These are phyloP conservation scores for Talaromyces sp. DNA, from an alignment of 2,329 filamentous ascomycete species.

Conservation along the genomic window DNA sequence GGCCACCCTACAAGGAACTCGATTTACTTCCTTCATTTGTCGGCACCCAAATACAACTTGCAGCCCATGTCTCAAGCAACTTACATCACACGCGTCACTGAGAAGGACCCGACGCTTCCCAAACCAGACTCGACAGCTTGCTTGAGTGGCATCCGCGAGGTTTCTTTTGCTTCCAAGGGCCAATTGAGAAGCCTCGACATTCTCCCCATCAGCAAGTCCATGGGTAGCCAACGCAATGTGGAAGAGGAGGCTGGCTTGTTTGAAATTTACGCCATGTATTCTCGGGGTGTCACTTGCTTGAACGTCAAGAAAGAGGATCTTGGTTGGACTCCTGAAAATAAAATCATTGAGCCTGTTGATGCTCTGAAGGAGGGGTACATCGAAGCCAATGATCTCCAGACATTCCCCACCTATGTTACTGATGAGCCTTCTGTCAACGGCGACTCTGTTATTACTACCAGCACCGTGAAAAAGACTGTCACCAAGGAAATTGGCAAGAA, in stretches of 20 bases:
- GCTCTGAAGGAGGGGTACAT: conserved; percentile 70
- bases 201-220: conserved; percentile 58
- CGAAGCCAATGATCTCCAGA: conserved; percentile 63
- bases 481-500: conserved; percentile 35
- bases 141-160: conserved; percentile 93
- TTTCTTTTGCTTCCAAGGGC: conserved; percentile 83
- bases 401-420: conserved; percentile 37
- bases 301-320: conserved; percentile 82
- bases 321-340: conserved; percentile 87
- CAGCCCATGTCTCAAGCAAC: conserved; percentile 76
- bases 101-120: conserved; percentile 66
- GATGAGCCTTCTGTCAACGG: conserved; percentile 43
- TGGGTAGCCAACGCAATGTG: conserved; percentile 47
- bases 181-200: conserved; percentile 86
- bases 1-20: conserved; percentile 96
- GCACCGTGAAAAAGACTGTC: conserved; percentile 30
- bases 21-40: conserved; percentile 93
- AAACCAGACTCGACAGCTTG: conserved; percentile 93
- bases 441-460: conserved; percentile 23
- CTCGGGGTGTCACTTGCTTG: conserved; percentile 88
- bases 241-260: conserved; percentile 71
- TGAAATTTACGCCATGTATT: conserved; percentile 96
- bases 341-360: conserved; percentile 73
- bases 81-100: conserved; percentile 73
- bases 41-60: conserved; percentile 86